phyloP scores from a whole-genome alignment of 257 asterid genomes.

The Haberlea rhodopensis region DNA sequence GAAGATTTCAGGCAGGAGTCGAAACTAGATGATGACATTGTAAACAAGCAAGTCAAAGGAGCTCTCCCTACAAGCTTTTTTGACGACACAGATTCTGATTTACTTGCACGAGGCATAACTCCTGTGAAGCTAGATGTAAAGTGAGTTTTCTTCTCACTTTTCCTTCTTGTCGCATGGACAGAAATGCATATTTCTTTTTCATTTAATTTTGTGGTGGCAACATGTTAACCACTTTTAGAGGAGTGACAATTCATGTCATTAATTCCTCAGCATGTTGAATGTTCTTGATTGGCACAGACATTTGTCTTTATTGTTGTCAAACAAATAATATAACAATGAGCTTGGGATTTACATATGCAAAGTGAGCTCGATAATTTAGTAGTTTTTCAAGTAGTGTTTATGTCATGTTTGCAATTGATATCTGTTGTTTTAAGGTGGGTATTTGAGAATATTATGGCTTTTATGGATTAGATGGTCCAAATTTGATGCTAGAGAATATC shows the following conservation, averaged over 20 bases:
- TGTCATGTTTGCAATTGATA: not conserved
- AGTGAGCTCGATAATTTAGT: no score
- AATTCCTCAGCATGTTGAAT: not conserved
- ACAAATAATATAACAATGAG: not conserved
- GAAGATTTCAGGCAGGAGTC: constrained; percentile 38
- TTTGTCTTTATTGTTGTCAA: not conserved
- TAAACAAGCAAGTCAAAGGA: constrained; percentile 63
- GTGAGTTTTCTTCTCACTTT: constrained; percentile 45
- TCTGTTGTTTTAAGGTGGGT: not conserved
- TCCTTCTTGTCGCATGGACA: not conserved
- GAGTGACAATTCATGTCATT: constrained; percentile 11
- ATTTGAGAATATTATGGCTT: not conserved
- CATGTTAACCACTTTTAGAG: not conserved
- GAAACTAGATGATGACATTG: constrained; percentile 37
- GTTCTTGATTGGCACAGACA: not conserved
- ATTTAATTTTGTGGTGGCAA: constrained; percentile 9
- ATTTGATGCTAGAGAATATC: not conserved
- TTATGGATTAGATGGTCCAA: constrained; percentile 1
- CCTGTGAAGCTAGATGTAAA: constrained; percentile 86
- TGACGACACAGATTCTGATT: constrained; percentile 88
- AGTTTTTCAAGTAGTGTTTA: no score
- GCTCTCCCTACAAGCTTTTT: constrained; percentile 85
- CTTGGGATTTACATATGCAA: not conserved
- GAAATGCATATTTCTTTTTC: constrained; percentile 1
- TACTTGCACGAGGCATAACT: constrained; percentile 88